Evolutionary conservation across 2,329 filamentous ascomycete genomes (phyloP), one percentile per base, ranked within the genome.

Genomic region (Sclerotinia subarctica): DNA sequence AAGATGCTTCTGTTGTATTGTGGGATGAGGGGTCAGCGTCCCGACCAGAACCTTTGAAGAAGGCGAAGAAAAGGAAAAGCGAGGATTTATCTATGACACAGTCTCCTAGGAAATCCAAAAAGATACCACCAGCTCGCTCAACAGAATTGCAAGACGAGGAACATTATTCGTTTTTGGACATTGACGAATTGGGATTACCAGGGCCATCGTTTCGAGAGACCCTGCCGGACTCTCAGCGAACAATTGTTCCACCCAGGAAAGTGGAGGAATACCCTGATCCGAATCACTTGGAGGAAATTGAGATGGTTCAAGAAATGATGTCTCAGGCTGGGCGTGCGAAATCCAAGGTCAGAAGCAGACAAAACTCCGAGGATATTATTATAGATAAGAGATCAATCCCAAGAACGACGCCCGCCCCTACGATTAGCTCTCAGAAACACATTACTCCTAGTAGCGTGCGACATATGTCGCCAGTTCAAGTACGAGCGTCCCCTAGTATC

Each of bases 31-130:
- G 73, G 15, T 70, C 70, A 29, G 74, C 76, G 19, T 74, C 71
- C 17, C 70, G 74, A 66, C 58, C 74, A 10, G 74, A 76, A 63
- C 76, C 75, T 59, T 68, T 74, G 29, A 35, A 67, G 21, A 69
- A 69, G 54, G 67, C 68, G 29, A 77, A 70, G 69, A 78, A 78
- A 67, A 69, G 77, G 29, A 78, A 78, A 66, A 78, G 77, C 56
- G 70, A 73, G 58, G 76, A 76, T 19, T 73, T 76, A 32, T 73
- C 73, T 1, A 70, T 59, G 51, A 70, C 51, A 38, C 60, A 64
- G 19, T 66, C 69, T 8, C 68, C 68, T 44, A 69, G 59, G 44
- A 69, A 72, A 60, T 59, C 67, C 49, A 63, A 65, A 32, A 67
- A 62, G 29, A 49, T 59, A 56, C 32, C 64, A 56, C 26, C 64